Evolutionary conservation across 371 early-diverging fungal species (phyloP), one percentile per base, ranked within the genome.

Genomic region (Zychaea mexicana): DNA sequence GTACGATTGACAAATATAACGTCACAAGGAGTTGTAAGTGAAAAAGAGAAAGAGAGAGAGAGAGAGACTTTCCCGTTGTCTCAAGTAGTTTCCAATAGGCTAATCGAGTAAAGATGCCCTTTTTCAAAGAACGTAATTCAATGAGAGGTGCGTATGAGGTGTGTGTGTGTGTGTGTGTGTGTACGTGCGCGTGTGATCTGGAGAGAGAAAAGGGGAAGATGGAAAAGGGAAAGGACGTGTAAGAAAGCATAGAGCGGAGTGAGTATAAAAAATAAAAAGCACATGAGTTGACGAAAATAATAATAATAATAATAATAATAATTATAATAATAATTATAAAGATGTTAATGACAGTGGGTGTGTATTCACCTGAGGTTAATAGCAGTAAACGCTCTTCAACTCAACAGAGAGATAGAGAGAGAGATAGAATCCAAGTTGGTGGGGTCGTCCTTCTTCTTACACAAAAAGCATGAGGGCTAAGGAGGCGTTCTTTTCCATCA

Each of bases 1-100:
- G 46, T 46, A 49, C n/a, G 22, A 49, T 49, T 49, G 22, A 49
- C 49, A 49, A 49, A 24, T 49, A 49, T 49, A 49, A 49, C 49
- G 49, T 49, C 49, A 49, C 49, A 49, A n/a, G 49, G 49, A 49
- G 49, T 49, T 49, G 22, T 24, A n/a, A 9, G 22, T 49, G 21
- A 22, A 17, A 9, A 19, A 17, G 24, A 9, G 24, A 22, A 6
- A 49, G 6, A 22, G 19, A 22, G n/a, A 24, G 1, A 22, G 21
- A 46, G 19, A 46, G 15, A 10, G 6, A 42, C 2, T 42, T 19
- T 19, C 49, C 22, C 49, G 49, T 49, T 49, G 49, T 49, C 49
- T 33, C 33, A 33, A 33, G 12, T 33, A 33, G 33, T 33, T 33
- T 8, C 12, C 5, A 8, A 33, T 5, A 33, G 12, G 5, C 5